Base-by-base conservation (phyloP, 306 rosid genomes). In the Cucumis hystrix region DNA sequence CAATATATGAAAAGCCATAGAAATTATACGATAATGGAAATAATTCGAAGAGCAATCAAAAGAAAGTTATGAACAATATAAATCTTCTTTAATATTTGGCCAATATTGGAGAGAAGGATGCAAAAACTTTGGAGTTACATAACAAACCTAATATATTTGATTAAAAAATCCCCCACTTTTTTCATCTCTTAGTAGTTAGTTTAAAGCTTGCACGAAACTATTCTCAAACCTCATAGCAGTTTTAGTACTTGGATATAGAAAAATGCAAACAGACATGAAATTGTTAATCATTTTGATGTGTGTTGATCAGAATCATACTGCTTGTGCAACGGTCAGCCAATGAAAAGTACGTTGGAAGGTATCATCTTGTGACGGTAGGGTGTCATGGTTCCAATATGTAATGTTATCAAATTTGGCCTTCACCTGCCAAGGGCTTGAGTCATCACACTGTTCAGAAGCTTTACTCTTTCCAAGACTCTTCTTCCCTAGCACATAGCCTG, bases 301-400 rank as follows among this genome's bases (percentile, higher is more conserved):
- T 10, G 43, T 35, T 8, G 63, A 73, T 63, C 61, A 75, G 76
- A 47, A 63, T 86, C 92, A 85, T 78, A 95, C 99, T 56, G 93
- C 88, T 75, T 87, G 78, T 10, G 99, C 97, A 73, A 95, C 80
- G 10, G 90, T 56, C 58, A 89, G 90, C 91, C 92, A 95, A 76
- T 92, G 99, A 70, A 92, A 87, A 68, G 96, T 85, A 75, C 99
- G 97, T 71, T 81, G 30, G 62, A 92, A 82, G 41, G 84, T 84
- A 81, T 95, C 97, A 40, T 87, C 89, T 45, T 83, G 81, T 1
- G 91, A 88, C 74, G 99, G 92, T 62, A 81, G 69, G 77, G 51
- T 83, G 75, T 89, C 91, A 43, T 95, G 97, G 84, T 92, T 90
- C 99, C 99, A 95, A 77, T 92, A 95, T 40, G 97, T 86, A 9